A percentile compares a stretch with the other conserved stretches of the same genome.
phyloP scores from a whole-genome alignment of 192 early-diverging fungal species.

The Podila clonocystis region DNA sequence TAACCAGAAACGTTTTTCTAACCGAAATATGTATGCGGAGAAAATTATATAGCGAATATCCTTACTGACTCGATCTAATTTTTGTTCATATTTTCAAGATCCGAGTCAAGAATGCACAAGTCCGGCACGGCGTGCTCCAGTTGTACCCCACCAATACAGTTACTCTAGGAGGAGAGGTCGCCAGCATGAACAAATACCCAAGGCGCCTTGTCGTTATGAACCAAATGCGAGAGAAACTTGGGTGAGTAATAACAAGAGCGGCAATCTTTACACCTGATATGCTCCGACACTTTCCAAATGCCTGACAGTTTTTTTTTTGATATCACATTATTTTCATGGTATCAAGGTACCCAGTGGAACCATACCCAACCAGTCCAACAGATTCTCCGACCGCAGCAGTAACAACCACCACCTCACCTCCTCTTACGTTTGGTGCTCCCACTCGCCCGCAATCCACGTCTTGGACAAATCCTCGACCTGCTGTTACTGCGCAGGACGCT shows the following conservation, averaged over 20 bases:
- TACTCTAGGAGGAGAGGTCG: conserved; percentile 40
- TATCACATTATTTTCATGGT: too few species aligned
- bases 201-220: conserved; percentile 36
- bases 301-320: not conserved
- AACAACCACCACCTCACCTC: not conserved
- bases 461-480: conserved; percentile 27
- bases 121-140: conserved; percentile 40
- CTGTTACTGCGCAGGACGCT: conserved; percentile 24
- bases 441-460: not conserved
- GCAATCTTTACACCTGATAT: not conserved
- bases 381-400: not conserved
- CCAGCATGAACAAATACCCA: conserved; percentile 35
- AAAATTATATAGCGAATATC: not conserved
- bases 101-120: conserved; percentile 18
- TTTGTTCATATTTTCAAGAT: conserved; percentile 10
- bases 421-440: not conserved
- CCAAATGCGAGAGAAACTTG: conserved; percentile 37
- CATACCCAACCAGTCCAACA: not conserved
- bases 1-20: not conserved
- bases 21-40: too few species aligned
- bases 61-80: not conserved
- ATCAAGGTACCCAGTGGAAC: too few species aligned
- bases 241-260: conserved; percentile 15
- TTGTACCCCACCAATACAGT: conserved; percentile 12
- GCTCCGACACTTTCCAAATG: too few species aligned